phyloP scores from a whole-genome alignment of 2,329 filamentous ascomycete genomes.

The Ustilaginoidea virens region DNA sequence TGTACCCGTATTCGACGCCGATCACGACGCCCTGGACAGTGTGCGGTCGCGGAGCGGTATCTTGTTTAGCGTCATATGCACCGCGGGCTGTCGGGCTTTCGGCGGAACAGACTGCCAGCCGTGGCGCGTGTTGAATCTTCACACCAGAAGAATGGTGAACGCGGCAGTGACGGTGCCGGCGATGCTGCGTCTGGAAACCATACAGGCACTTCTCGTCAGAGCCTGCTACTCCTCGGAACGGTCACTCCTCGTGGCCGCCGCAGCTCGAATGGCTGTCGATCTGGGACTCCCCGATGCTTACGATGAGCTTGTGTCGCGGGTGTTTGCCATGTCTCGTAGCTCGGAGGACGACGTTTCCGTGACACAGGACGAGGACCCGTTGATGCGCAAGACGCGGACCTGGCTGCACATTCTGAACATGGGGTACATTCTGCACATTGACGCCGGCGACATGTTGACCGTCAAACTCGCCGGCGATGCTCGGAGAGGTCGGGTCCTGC shows the following conservation, averaged over 20 bases:
- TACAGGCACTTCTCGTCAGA: constrained; percentile 35
- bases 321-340: neutral
- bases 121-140: constrained; percentile 27
- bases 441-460: constrained; percentile 15
- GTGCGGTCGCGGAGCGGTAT: constrained; percentile 30
- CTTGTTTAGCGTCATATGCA: constrained; percentile 34
- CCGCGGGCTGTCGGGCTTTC: constrained; percentile 31
- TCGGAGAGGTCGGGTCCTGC: constrained; percentile 27
- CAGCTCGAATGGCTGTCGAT: constrained; percentile 33
- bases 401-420: constrained; percentile 38
- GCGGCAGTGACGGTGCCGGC: constrained; percentile 13
- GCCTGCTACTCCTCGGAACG: constrained; percentile 37
- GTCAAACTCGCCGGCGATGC: constrained; percentile 24
- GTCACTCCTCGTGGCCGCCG: constrained; percentile 31
- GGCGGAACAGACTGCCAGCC: constrained; percentile 20
- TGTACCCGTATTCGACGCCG: constrained; percentile 12
- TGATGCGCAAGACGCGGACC: constrained; percentile 28
- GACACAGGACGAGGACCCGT: constrained; percentile 9
- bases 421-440: constrained; percentile 31
- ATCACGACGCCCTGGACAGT: constrained; percentile 27
- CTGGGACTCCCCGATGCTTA: constrained; percentile 27
- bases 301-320: constrained; percentile 16
- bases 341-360: too few relatives aligned
- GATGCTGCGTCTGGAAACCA: constrained; percentile 25
- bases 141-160: constrained; percentile 27